phyloP scores from a whole-genome alignment of 2,329 filamentous ascomycete genomes.

The Colletotrichum sp. region DNA sequence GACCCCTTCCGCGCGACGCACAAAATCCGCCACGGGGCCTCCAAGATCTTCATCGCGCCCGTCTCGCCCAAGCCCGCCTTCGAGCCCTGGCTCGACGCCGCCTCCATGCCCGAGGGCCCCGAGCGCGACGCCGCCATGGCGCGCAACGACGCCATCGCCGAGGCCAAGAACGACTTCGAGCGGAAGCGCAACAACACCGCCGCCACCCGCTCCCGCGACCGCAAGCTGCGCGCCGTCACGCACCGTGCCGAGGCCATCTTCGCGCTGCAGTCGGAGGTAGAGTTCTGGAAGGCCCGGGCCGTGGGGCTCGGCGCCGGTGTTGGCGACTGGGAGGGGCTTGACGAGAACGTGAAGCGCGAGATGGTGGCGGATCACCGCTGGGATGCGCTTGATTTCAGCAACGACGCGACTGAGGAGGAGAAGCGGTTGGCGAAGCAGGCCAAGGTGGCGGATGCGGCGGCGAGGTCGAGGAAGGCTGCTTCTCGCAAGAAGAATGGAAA shows the following conservation, averaged over 20 bases:
- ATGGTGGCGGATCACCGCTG: slow-evolving; percentile 26
- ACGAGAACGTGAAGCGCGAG: slow-evolving; percentile 14
- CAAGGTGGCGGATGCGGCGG: background rate
- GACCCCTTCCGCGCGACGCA: background rate
- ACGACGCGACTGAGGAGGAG: background rate
- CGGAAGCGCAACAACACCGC: slow-evolving; percentile 41
- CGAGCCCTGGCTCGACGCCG: slow-evolving; percentile 23
- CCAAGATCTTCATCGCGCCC: background rate
- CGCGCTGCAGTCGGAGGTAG: slow-evolving; percentile 25
- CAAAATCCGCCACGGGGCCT: background rate
- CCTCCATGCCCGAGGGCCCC: slow-evolving; percentile 6
- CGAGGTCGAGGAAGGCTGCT: background rate
- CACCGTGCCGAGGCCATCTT: slow-evolving; percentile 32
- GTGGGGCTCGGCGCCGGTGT: slow-evolving; percentile 27
- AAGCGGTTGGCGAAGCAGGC: background rate
- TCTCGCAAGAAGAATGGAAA: background rate
- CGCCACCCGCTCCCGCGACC: slow-evolving; percentile 39
- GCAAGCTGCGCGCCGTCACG: background rate
- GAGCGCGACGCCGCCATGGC: background rate
- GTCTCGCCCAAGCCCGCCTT: background rate
- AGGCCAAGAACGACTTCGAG: slow-evolving; percentile 27
- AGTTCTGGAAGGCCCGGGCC: slow-evolving; percentile 25
- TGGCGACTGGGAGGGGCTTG: slow-evolving; percentile 26
- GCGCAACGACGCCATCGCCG: slow-evolving; percentile 32
- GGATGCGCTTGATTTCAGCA: slow-evolving; percentile 15